Percentiles rank a stretch among this genome's conserved stretches.
Conservation (phyloP, 805 yeast genomes). For the Ogataea corticis region DNA sequence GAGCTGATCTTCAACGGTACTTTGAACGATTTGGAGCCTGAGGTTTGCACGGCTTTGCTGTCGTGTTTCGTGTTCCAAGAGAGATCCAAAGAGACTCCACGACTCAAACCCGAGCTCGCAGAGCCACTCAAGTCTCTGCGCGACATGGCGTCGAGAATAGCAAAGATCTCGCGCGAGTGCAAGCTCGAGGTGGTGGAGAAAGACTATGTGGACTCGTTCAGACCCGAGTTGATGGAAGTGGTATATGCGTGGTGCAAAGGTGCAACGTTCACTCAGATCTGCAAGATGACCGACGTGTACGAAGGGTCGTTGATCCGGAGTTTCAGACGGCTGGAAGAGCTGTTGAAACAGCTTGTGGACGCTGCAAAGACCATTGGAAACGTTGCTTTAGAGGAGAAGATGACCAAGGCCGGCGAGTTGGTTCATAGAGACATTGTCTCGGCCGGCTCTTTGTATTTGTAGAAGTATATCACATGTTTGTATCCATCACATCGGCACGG, state of each 20-base stretch:
- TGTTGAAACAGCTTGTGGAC: constrained; percentile 82
- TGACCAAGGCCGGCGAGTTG: constrained; percentile 80
- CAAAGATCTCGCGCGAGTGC: constrained; percentile 85
- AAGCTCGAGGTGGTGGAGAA: constrained; percentile 88
- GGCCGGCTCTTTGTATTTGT: constrained; percentile 88
- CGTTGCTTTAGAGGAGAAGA: constrained; percentile 77
- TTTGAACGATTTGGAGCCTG: constrained; percentile 83
- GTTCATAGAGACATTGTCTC: constrained; percentile 96
- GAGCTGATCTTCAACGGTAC: constrained; percentile 95
- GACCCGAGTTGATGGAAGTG: constrained; percentile 95
- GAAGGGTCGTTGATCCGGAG: constrained; percentile 95
- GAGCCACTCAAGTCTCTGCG: constrained; percentile 88
- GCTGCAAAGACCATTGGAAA: constrained; percentile 97
- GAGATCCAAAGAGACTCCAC: constrained; percentile 83
- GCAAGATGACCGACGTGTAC: constrained; percentile 98
- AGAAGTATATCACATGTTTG: constrained; percentile 18
- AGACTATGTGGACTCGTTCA: constrained; percentile 88
- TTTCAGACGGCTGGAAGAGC: constrained; percentile 92
- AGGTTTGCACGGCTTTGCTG: constrained; percentile 87
- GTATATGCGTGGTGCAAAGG: constrained; percentile 97
- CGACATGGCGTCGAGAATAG: constrained; percentile 89
- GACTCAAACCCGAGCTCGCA: constrained; percentile 84
- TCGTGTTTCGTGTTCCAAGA: constrained; percentile 98
- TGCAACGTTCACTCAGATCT: constrained; percentile 92
- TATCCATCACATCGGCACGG: constrained; percentile 25